Base-by-base conservation (phyloP, 2,329 filamentous ascomycete genomes). In the Claviceps pazoutovae region DNA sequence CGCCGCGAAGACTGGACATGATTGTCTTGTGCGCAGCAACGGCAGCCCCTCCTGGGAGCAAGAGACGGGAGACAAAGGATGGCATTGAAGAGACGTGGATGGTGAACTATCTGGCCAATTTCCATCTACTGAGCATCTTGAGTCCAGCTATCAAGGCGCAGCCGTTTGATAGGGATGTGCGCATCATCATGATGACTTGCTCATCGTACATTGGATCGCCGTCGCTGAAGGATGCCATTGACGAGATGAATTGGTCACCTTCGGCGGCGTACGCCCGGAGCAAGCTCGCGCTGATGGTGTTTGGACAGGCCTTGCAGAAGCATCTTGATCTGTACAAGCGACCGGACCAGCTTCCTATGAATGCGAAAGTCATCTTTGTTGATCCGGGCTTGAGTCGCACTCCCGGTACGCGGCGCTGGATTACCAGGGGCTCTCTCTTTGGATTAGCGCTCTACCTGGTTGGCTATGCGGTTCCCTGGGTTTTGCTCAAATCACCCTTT, bases 71-170 rank as follows among this genome's bases (percentile, higher is more conserved):
- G 57, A 95, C 89, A 0, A 69, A 74, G 5, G 89, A 96, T 62
- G 89, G 88, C 1, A 71, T 97, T 14, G 91, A 97, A 64, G 78
- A 84, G 57, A 91, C 86, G 55, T 97, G 90, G 90, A 88, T 89
- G 70, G 75, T 97, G 60, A 98, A 98, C 64, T 98, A 89, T 66
- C 76, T 98, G 41, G 85, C 89, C 56, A 97, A 96, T 66, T 97
- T 96, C 70, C 94, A 98, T 63, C 75, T 98, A 3, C 75, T 98
- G 45, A 87, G 86, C 57, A 94, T 98, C 34, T 74, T 98, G 38
- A 93, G 85, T 59, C 93, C 93, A 0, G 91, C 93, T 0, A 75
- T 98, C 54, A 81, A 88, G 57, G 88, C 86, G 1, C 93, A 98
- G 67, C 93, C 93, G 2, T 82, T 94, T 51, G 93, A 98, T 66